Conservation (phyloP, 1,284 basidiomycete species). For the Ceratobasidium sp. region DNA sequence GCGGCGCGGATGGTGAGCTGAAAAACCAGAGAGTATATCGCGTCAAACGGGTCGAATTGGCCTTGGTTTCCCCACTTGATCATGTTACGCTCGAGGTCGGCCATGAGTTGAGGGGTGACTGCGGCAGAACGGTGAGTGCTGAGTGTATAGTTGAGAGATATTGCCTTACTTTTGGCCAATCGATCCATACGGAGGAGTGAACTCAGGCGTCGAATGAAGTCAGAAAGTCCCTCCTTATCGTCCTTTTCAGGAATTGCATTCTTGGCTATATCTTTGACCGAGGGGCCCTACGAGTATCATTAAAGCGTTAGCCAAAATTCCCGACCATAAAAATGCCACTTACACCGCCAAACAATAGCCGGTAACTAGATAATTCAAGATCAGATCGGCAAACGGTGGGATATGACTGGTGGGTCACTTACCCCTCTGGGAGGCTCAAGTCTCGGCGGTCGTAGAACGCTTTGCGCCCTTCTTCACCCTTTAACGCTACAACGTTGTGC, state of each 20-base stretch:
- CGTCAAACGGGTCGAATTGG: constrained; percentile 24
- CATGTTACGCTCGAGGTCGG: constrained; percentile 21
- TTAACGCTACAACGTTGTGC: constrained; percentile 27
- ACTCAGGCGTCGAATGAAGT: background rate
- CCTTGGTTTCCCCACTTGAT: constrained; percentile 20
- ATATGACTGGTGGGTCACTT: background rate
- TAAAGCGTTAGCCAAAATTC: background rate
- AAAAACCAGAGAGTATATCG: constrained; percentile 16
- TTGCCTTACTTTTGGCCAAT: background rate
- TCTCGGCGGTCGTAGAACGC: constrained; percentile 7
- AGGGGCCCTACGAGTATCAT: background rate
- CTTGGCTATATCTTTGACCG: background rate
- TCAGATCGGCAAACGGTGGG: no score
- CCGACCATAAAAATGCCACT: background rate
- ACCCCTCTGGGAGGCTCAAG: constrained; percentile 31
- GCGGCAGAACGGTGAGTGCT: background rate
- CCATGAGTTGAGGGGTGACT: constrained; percentile 25
- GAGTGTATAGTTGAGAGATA: no score
- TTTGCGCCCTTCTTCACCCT: constrained; percentile 26
- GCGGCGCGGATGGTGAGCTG: constrained; percentile 24
- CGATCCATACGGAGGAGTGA: constrained; percentile 24
- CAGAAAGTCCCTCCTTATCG: constrained; percentile 13
- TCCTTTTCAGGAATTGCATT: background rate
- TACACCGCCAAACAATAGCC: constrained; percentile 29
- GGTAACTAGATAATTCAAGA: background rate